Percentiles rank a stretch among this genome's conserved stretches.
Evolutionary conservation across 2,329 filamentous ascomycete genomes (phyloP).

Genomic region (Capronia coronata): DNA sequence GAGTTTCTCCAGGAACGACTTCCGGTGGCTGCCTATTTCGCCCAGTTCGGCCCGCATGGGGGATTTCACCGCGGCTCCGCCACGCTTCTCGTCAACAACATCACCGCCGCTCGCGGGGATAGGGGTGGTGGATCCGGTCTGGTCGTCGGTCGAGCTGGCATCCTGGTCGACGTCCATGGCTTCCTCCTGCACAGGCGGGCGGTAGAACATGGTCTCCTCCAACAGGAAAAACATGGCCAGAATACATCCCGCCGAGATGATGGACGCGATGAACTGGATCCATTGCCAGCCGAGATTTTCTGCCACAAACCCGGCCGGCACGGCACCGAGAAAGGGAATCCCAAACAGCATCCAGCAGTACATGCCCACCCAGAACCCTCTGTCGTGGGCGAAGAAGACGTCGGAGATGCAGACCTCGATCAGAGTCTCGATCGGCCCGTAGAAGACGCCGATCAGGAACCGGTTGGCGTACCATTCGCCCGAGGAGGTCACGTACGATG

Average conservation of each 20-base stretch:
- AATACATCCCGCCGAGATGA: conserved; percentile 44
- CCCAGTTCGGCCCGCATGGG: conserved; percentile 1
- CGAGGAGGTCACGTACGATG: conserved; percentile 38
- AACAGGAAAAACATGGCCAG: conserved; percentile 47
- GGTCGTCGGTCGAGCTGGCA: conserved; percentile 4
- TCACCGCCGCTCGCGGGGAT: no score
- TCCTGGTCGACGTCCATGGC: conserved; percentile 4
- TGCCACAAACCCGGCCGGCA: conserved; percentile 47
- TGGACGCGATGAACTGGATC: conserved; percentile 47
- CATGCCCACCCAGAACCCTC: conserved; percentile 53
- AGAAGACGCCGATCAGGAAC: conserved; percentile 43
- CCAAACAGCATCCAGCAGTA: conserved; percentile 50
- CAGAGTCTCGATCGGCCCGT: conserved; percentile 45
- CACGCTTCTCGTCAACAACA: conserved; percentile 2
- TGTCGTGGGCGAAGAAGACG: conserved; percentile 44
- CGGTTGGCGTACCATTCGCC: conserved; percentile 45
- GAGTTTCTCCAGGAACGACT: conserved; percentile 15
- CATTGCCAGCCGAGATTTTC: conserved; percentile 48
- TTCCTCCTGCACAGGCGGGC: conserved; percentile 9
- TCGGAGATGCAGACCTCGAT: conserved; percentile 43
- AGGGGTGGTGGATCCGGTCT: conserved; percentile 6
- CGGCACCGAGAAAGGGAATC: conserved; percentile 36
- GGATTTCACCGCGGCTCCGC: neutral
- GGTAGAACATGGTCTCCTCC: conserved; percentile 42
- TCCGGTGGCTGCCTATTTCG: conserved; percentile 3